Conservation (phyloP, 441 rosid genomes). For the Mallotus repandus region DNA sequence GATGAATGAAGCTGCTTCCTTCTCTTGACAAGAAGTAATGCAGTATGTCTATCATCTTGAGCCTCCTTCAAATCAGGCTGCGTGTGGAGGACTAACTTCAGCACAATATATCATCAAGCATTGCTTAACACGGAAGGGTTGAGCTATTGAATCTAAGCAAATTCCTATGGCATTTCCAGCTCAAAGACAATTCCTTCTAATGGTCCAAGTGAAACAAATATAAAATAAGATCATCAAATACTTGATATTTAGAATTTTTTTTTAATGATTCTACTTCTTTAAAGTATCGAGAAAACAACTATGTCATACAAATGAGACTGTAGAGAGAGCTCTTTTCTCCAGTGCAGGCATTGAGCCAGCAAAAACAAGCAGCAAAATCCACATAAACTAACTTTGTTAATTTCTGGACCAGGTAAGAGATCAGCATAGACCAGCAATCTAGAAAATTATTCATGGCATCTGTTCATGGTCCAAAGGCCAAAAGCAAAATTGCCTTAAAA, state of each 20-base stretch:
- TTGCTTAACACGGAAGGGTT: neutral
- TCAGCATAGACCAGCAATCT: neutral
- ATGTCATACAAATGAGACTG: neutral
- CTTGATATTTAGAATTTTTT: neutral
- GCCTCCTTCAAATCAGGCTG: conserved; percentile 63
- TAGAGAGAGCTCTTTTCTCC: no score
- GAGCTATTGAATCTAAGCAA: neutral
- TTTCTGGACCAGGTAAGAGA: neutral
- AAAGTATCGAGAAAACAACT: neutral
- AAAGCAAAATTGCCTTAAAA: conserved; percentile 5
- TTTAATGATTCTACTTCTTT: neutral
- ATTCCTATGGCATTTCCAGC: neutral
- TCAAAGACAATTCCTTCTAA: neutral
- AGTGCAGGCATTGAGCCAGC: neutral
- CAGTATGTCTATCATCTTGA: conserved; percentile 57
- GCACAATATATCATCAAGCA: neutral
- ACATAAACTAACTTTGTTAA: neutral
- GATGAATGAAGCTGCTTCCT: conserved; percentile 68
- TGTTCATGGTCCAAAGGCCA: neutral
- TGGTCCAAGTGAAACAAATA: neutral
- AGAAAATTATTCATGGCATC: neutral
- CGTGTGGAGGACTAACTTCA: conserved; percentile 13
- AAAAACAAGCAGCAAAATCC: neutral
- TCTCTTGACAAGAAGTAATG: conserved; percentile 61
- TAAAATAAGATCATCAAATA: neutral